Base-by-base conservation (phyloP, 306 rosid species). In the Cicer pinnatifidum region DNA sequence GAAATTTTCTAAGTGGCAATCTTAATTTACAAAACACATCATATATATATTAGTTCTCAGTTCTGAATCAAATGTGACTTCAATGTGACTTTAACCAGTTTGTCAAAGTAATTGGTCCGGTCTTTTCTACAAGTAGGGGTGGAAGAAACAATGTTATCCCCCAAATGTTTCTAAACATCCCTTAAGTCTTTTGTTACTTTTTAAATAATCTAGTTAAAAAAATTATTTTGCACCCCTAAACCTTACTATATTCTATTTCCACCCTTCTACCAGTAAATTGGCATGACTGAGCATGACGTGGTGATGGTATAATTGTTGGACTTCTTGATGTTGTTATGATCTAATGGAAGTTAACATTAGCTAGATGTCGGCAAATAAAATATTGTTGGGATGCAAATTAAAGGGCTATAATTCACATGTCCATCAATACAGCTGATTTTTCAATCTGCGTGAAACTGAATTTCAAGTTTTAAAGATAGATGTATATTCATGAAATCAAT, bases 271-370 rank as follows among this genome's bases (percentile, higher is more conserved):
- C 4, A 9, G 71, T 67, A 50, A 57, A 19, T 63, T 13, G 43
- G 65, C 59, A 11, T 47, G 76, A 46, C 35, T 17, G 16, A 75
- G 41, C 10, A 46, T 43, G 44, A 33, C 44, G 19, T 20, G 16
- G 37, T 40, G 57, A 12, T 62, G 62, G 19, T 61, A 35, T 65
- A 45, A 43, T 13, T 47, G 58, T 19, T 72, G 13, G 13, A 28
- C 61, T 67, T 37, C 5, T 15, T 54, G 73, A 65, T 39, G 38
- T 61, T 73, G 43, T 23, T 43, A 5, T 67, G 43, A 44, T 60
- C 54, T 8, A 7, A 9, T 38, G 69, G 8, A 67, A 37, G 6
- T 37, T 35, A 16, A 44, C 23, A 9, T 47, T 58, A 8, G 74
- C 54, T 28, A 51, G 70, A 37, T 57, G 13, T 40, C 10, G 17